Evolutionary conservation across 192 early-diverging fungal genomes (phyloP).

Genomic region (Coemansia aciculifera): DNA sequence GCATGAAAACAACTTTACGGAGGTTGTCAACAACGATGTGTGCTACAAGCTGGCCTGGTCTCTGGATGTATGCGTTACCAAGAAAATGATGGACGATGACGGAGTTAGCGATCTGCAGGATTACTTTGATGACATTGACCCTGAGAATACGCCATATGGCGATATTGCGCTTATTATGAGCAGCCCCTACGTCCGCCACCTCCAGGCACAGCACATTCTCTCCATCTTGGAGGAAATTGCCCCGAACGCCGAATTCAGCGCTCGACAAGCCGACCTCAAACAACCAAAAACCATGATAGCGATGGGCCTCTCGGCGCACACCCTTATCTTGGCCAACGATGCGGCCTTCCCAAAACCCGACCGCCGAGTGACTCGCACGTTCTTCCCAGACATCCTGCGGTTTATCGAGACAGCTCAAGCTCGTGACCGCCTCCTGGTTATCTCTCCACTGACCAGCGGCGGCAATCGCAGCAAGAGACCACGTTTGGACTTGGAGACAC

Average conservation of each 20-base stretch:
- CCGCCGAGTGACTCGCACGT: slow-evolving; percentile 16
- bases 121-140: slow-evolving; percentile 41
- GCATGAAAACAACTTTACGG: slow-evolving; percentile 29
- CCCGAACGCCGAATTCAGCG: slow-evolving; percentile 25
- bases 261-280: slow-evolving; percentile 21
- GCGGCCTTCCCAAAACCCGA: slow-evolving; percentile 23
- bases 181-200: slow-evolving; percentile 45
- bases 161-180: slow-evolving; percentile 49
- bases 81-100: slow-evolving; percentile 34
- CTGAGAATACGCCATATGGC: slow-evolving; percentile 33
- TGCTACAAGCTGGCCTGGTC: slow-evolving; percentile 42
- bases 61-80: slow-evolving; percentile 39
- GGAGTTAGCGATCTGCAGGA: slow-evolving; percentile 29
- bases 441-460: not conserved
- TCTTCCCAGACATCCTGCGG: slow-evolving; percentile 18
- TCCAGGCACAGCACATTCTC: slow-evolving; percentile 37
- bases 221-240: slow-evolving; percentile 37
- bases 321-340: slow-evolving; percentile 15
- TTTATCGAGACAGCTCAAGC: slow-evolving; percentile 23
- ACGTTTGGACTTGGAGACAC: slow-evolving; percentile 5
- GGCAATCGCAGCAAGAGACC: slow-evolving; percentile 2
- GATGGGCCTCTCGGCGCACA: slow-evolving; percentile 37
- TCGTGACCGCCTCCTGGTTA: slow-evolving; percentile 10
- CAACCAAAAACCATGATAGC: slow-evolving; percentile 30
- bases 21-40: slow-evolving; percentile 30